Evolutionary conservation across 2,329 filamentous ascomycete genomes (phyloP).

Genomic region (Aspergillus proliferans): DNA sequence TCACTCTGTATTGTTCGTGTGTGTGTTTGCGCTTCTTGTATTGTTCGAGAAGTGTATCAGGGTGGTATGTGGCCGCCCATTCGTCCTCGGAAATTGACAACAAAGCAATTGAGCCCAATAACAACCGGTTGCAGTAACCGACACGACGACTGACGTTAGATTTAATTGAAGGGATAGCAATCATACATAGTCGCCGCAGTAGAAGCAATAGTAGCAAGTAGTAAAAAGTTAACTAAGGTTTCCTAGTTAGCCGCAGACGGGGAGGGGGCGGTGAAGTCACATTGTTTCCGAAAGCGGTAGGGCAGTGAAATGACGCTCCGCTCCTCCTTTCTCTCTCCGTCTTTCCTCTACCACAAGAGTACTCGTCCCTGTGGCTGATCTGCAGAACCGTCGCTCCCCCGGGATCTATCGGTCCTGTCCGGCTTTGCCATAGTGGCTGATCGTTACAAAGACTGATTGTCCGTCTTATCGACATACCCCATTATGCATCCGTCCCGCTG

Average conservation of each 20-base stretch:
- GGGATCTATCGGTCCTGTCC: no score
- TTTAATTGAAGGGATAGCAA: background rate
- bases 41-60: no score
- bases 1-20: background rate
- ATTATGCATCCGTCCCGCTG: background rate
- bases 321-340: background rate
- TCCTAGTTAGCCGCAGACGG: background rate
- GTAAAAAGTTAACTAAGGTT: no score
- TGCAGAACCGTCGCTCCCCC: no score
- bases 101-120: background rate
- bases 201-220: no score
- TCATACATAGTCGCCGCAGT: no score
- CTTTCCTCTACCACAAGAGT: background rate
- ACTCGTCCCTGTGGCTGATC: background rate
- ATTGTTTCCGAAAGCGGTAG: background rate
- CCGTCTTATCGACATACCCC: background rate
- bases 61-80: no score
- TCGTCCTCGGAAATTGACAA: background rate
- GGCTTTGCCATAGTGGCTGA: no score
- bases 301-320: background rate
- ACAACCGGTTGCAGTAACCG: background rate
- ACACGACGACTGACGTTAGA: background rate
- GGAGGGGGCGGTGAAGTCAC: background rate
- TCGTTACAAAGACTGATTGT: no score
- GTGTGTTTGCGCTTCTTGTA: no score